phyloP scores from a whole-genome alignment of 345 rosid species.

The Moringa oleifera region DNA sequence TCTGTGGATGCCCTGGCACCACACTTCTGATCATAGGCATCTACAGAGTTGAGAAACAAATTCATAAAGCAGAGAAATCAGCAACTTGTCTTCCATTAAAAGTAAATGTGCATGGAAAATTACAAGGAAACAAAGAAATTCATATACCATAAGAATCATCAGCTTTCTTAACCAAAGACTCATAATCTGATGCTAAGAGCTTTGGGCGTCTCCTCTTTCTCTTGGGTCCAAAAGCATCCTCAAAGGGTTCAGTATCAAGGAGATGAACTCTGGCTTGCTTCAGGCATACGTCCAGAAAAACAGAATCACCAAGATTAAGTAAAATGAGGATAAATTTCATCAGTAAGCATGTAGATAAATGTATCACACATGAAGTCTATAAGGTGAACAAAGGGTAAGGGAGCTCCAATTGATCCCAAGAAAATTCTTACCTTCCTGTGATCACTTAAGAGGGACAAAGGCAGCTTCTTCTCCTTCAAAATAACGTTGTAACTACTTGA shows the following conservation, averaged over 20 bases:
- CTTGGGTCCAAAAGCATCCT: conserved; percentile 81
- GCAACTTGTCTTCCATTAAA: too few species aligned
- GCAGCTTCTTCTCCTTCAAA: conserved; percentile 71
- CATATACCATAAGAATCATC: conserved; percentile 74
- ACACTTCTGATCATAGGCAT: conserved; percentile 56
- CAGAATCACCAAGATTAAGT: background rate
- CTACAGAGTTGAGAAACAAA: conserved; percentile 29
- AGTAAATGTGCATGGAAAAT: background rate
- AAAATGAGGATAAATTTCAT: background rate
- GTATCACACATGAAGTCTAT: background rate
- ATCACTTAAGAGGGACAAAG: conserved; percentile 75
- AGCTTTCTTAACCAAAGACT: conserved; percentile 67
- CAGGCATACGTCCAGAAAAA: conserved; percentile 6
- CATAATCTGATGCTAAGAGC: conserved; percentile 79
- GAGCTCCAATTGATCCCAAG: too few species aligned
- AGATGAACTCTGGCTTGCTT: conserved; percentile 92
- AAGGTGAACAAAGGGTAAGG: too few species aligned
- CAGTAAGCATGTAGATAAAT: background rate
- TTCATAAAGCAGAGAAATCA: background rate
- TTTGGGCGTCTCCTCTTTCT: conserved; percentile 79
- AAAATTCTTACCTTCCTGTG: conserved; percentile 51
- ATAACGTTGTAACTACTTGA: conserved; percentile 71
- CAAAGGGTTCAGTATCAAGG: conserved; percentile 74
- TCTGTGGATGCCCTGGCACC: conserved; percentile 38
- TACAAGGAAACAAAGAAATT: background rate